Evolutionary conservation across 73 alveolate species (phyloP), one percentile per base, ranked within the genome.

Genomic region (Stentor roeselii): DNA sequence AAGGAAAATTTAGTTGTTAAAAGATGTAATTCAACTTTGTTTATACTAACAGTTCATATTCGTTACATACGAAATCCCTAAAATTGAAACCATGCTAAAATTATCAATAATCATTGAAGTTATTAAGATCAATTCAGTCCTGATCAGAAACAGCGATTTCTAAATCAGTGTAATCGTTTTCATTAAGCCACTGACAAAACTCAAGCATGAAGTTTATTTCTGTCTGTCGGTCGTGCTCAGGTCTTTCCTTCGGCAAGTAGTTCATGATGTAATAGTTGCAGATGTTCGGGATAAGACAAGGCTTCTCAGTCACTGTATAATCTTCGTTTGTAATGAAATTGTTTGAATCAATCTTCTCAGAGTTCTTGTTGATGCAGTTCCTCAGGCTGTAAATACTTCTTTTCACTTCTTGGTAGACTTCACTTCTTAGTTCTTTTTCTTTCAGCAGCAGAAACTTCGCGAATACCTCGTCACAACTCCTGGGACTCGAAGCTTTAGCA

Each of bases 321-420:
- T 67, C 37, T 21, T 21, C 37, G 11, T 67, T 30, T 11, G 0
- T 40, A 11, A 50, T 11, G 21, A 50, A 50, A 50, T 50, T 50
- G 30, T 50, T 21, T 11, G 67, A 6, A 50, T 50, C 67, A 11
- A 50, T 11, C 6, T 21, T 6, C 21, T 50, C 67, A 50, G 6
- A 50, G 21, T 50, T 50, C 67, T 50, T 50, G 67, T 50, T 50
- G 0, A 67, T 21, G 42, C 80, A 67, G 14, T 21, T 34, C 42
- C 80, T n/a, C 1, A 67, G 37, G 34, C 34, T 67, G 11, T 67
- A 21, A 67, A 67, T 21, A 2, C n/a, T 21, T 60, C 67, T 67
- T 85, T 21, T 91, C 34, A 78, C 77, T 31, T 85, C 89, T 60
- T 86, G 75, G 78, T 67, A 67, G 21, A 21, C 37, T 27, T 67